Evolutionary conservation across 805 yeast species (phyloP).

Genomic region (Sungouiozyma intestinalis): DNA sequence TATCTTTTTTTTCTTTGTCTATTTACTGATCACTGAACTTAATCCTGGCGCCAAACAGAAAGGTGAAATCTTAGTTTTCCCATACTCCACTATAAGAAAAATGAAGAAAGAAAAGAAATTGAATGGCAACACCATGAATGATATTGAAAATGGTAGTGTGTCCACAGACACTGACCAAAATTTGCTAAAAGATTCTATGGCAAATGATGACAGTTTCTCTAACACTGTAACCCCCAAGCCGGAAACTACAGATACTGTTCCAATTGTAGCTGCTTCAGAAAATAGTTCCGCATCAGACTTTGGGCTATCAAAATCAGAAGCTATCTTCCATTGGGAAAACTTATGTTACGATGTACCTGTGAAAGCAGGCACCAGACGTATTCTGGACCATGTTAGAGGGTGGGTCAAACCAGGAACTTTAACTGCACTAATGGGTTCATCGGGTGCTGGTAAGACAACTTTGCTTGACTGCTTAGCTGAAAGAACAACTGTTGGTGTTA

Average conservation of each 20-base stretch:
- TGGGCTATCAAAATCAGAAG: slow-evolving; percentile 28
- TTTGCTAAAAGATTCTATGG: slow-evolving; percentile 16
- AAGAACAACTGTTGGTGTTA: slow-evolving; percentile 59
- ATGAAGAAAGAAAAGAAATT: slow-evolving; percentile 32
- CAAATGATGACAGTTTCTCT: slow-evolving; percentile 3
- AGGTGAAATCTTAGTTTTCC: slow-evolving; percentile 62
- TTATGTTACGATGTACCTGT: slow-evolving; percentile 61
- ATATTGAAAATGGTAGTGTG: slow-evolving; percentile 16
- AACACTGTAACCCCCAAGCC: not conserved
- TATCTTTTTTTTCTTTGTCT: slow-evolving; percentile 43
- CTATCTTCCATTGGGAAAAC: slow-evolving; percentile 70
- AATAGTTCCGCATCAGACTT: slow-evolving; percentile 12
- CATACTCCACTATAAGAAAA: slow-evolving; percentile 37
- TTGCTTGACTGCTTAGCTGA: slow-evolving; percentile 60
- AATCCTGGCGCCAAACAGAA: slow-evolving; percentile 55
- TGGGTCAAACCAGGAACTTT: slow-evolving; percentile 78
- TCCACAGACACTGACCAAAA: slow-evolving; percentile 15
- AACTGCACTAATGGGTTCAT: slow-evolving; percentile 71
- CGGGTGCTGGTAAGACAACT: slow-evolving; percentile 79
- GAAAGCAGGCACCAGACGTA: slow-evolving; percentile 48
- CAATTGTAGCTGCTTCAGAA: slow-evolving; percentile 8
- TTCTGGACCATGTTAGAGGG: slow-evolving; percentile 59
- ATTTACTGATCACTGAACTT: slow-evolving; percentile 44
- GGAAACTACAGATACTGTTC: not conserved
- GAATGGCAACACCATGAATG: slow-evolving; percentile 16